phyloP scores from a whole-genome alignment of 257 asterid species.

The Striga asiatica region DNA sequence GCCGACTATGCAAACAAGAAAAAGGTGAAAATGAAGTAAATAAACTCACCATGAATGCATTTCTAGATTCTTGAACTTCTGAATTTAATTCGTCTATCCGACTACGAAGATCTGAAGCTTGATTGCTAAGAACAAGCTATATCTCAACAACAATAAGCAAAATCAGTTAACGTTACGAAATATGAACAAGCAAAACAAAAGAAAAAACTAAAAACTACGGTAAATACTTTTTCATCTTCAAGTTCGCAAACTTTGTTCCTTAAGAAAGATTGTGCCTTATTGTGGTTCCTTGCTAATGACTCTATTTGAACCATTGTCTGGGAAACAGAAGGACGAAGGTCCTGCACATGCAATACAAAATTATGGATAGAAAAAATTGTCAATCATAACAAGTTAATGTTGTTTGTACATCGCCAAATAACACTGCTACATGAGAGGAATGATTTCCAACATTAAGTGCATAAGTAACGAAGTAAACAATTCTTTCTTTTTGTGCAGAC shows the following conservation, averaged over 20 bases:
- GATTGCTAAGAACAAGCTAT: slow-evolving; percentile 43
- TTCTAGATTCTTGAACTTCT: slow-evolving; percentile 38
- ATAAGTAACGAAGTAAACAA: too few species aligned
- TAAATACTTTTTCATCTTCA: slow-evolving; percentile 63
- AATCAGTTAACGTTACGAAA: slow-evolving; percentile 6
- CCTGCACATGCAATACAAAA: slow-evolving; percentile 34
- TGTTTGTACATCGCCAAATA: background rate
- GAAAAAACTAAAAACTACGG: background rate
- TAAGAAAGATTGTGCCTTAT: slow-evolving; percentile 42
- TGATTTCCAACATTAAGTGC: too few species aligned
- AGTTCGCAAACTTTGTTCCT: slow-evolving; percentile 43
- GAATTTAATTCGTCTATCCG: slow-evolving; percentile 44
- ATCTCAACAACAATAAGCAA: slow-evolving; percentile 21
- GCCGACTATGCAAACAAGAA: slow-evolving; percentile 13
- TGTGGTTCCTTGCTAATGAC: slow-evolving; percentile 29
- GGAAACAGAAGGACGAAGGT: slow-evolving; percentile 41
- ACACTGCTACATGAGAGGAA: too few species aligned
- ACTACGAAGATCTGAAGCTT: slow-evolving; percentile 42
- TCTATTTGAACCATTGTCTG: slow-evolving; percentile 41
- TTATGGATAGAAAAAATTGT: slow-evolving; percentile 4
- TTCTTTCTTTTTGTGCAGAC: too few species aligned
- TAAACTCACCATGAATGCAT: slow-evolving; percentile 36
- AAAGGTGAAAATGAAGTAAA: slow-evolving; percentile 7
- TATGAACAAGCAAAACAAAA: slow-evolving; percentile 7
- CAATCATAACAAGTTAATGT: background rate